Evolutionary conservation across 1,139 yeast genomes (phyloP).

Genomic region (Saccharomyces pastorianus): DNA sequence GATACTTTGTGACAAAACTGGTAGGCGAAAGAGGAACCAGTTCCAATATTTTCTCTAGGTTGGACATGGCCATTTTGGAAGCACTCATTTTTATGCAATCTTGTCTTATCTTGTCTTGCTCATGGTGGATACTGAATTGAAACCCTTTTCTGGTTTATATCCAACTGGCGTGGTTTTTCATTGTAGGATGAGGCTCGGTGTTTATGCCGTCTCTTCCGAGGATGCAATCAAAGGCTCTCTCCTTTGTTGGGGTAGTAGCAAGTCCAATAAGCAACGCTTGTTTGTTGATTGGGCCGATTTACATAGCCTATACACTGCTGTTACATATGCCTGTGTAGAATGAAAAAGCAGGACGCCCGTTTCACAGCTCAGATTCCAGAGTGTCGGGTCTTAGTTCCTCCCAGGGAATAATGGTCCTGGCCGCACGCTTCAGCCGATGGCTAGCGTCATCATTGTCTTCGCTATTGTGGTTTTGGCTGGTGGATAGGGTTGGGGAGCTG

Average conservation of each 20-base stretch:
- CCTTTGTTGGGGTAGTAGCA: background rate
- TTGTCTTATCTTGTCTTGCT: background rate
- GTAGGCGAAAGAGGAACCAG: conserved; percentile 13
- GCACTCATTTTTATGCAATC: background rate
- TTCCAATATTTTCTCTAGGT: conserved; percentile 16
- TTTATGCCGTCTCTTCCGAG: background rate
- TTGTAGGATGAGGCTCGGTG: background rate
- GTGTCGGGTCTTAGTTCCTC: conserved; percentile 15
- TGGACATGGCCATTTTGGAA: conserved; percentile 3
- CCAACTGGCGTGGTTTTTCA: background rate
- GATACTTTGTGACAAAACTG: conserved; percentile 16
- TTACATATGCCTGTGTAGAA: conserved; percentile 1
- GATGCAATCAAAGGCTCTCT: background rate
- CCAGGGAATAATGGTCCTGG: conserved; percentile 26
- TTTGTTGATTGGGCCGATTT: background rate
- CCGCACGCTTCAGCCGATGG: conserved; percentile 5
- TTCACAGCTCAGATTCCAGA: background rate
- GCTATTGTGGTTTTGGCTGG: background rate
- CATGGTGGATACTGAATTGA: background rate
- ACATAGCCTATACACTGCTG: background rate
- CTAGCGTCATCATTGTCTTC: background rate
- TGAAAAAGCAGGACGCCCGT: background rate
- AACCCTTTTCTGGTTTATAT: background rate
- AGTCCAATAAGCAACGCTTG: background rate
- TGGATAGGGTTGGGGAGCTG: background rate